Base-by-base conservation (phyloP, 2,329 filamentous ascomycete species). In the Dichotomopilus funicola region DNA sequence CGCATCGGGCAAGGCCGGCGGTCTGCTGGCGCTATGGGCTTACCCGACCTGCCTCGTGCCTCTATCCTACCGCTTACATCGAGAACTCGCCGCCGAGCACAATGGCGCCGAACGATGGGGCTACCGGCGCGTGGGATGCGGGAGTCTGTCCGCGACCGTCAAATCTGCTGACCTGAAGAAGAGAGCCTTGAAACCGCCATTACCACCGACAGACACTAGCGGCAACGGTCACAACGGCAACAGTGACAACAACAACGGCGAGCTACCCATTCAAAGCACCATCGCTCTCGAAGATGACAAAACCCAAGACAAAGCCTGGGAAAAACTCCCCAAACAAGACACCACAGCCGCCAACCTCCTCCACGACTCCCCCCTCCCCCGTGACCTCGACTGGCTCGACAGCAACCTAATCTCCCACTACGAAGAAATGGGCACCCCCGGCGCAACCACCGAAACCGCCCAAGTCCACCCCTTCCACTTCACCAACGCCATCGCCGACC, bases 401-500 rank as follows among this genome's bases (percentile, higher is more conserved):
- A 73, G 79, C 1, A 81, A 85, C 4, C 74, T 85, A 2, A 73
- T 95, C 27, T 74, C 75, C 52, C 76, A 77, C 19, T 97, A 95
- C 71, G 83, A 89, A 37, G 83, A 87, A 67, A 96, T 97, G 90
- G 90, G 89, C 31, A 62, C 67, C 1, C 73, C 75, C 2, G 85
- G 83, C 2, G 82, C 84, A 27, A 27, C 19, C 0, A 80, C 79
- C 1, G 88, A 90, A 59, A 97, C 94, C 1, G 89, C 94, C 0
- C 94, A 99, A 71, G 92, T 97, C 2, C 92, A 99, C 66, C 94
- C 94, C 0, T 88, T 86, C 59, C 85, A 90, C 45, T 97, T 99
- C 67, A 97, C 94, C 0, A 92, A 83, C 0, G 78, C 85, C 12
- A 95, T 97, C 71, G 89, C 88, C 4, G 75, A 82, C 43, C 77